Conservation (phyloP, 139 green algal genomes). For the Chlorella ohadii region DNA sequence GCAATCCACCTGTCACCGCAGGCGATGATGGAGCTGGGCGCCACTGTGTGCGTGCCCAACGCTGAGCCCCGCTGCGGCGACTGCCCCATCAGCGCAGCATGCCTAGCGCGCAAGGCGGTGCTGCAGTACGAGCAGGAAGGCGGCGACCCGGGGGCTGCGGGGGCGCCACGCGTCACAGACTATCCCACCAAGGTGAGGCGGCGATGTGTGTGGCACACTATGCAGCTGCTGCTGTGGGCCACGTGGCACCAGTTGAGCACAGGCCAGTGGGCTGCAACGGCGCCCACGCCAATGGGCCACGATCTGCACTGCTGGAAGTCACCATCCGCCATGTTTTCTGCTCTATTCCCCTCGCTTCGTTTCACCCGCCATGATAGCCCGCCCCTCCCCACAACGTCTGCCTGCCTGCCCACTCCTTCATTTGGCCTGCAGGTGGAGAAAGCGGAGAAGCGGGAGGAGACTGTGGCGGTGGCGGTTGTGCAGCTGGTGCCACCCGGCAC, state of each 20-base stretch:
- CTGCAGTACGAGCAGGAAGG: conserved; percentile 15
- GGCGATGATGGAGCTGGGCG: conserved; percentile 98
- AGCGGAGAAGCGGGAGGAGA: conserved; percentile 56
- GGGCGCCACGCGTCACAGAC: conserved; percentile 46
- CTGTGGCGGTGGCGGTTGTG: conserved; percentile 66
- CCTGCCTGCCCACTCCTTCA: no score
- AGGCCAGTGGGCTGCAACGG: no score
- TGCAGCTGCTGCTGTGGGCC: no score
- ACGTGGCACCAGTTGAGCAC: no score
- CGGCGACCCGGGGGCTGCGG: conserved; percentile 1
- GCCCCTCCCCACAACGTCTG: no score
- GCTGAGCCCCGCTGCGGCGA: conserved; percentile 68
- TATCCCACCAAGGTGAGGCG: conserved; percentile 62
- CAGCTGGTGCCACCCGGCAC: conserved; percentile 33
- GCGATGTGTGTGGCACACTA: no score
- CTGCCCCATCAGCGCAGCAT: conserved; percentile 76
- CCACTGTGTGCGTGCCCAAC: conserved; percentile 83
- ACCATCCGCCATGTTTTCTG: no score
- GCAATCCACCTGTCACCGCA: no score
- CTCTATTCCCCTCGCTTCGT: no score
- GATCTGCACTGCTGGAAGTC: no score
- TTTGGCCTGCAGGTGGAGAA: conserved; percentile 56
- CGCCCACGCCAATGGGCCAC: no score
- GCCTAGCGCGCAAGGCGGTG: conserved; percentile 42
- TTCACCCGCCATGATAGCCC: no score